phyloP scores from a whole-genome alignment of 805 yeast species.

The Ogataea dorogensis region DNA sequence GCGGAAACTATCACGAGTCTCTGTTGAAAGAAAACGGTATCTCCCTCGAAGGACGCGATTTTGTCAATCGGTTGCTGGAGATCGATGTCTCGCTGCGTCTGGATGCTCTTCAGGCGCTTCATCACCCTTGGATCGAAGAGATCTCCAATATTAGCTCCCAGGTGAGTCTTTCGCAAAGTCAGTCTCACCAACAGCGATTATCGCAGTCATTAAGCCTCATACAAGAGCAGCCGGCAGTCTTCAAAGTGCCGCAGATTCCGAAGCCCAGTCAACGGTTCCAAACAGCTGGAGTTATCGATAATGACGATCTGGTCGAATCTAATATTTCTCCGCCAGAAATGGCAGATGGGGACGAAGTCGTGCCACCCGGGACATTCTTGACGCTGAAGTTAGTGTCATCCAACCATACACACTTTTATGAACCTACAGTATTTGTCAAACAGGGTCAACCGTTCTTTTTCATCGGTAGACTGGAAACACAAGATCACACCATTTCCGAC shows the following conservation, averaged over 20 bases:
- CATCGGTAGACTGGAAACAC: conserved; percentile 69
- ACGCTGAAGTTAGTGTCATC: conserved; percentile 50
- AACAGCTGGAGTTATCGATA: conserved; percentile 12
- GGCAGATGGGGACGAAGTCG: conserved; percentile 6
- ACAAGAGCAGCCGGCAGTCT: conserved; percentile 11
- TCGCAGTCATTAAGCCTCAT: conserved; percentile 21
- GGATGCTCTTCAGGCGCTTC: conserved; percentile 71
- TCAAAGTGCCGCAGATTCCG: conserved; percentile 27
- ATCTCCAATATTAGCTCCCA: conserved; percentile 32
- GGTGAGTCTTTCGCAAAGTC: conserved; percentile 66
- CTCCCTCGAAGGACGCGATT: conserved; percentile 68
- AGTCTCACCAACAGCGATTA: conserved; percentile 59
- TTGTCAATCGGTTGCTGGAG: conserved; percentile 66
- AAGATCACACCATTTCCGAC: conserved; percentile 64
- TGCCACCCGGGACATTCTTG: conserved; percentile 62
- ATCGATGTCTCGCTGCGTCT: conserved; percentile 74
- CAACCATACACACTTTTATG: conserved; percentile 4
- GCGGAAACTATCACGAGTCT: conserved; percentile 78
- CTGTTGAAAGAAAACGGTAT: conserved; percentile 62
- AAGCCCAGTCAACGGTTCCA: conserved; percentile 24
- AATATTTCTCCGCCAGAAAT: neutral
- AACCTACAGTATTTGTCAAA: conserved; percentile 48
- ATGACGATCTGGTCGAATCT: conserved; percentile 4
- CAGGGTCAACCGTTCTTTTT: conserved; percentile 67
- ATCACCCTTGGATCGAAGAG: conserved; percentile 75